A percentile compares a stretch with the other conserved stretches of the same genome.
phyloP scores from a whole-genome alignment of 345 rosid species.

The Acer campestre region DNA sequence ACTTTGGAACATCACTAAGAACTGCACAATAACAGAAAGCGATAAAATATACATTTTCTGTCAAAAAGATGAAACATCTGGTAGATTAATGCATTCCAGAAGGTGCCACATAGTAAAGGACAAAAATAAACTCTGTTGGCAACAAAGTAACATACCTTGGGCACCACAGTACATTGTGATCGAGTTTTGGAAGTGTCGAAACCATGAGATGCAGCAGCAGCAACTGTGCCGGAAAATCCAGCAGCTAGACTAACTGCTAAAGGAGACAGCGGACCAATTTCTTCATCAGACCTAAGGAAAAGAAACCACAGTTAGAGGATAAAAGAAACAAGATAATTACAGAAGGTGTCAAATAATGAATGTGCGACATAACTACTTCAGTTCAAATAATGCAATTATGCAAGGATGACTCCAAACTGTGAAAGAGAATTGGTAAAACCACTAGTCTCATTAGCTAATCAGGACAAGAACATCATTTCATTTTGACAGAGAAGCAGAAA shows the following conservation, averaged over 20 bases:
- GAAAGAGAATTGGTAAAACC: background rate
- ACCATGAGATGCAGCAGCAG: slow-evolving; percentile 92
- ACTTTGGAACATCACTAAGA: background rate
- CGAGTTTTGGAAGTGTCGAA: slow-evolving; percentile 89
- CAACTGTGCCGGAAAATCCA: slow-evolving; percentile 77
- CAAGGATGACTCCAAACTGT: background rate
- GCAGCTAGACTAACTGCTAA: slow-evolving; percentile 72
- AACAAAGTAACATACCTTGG: slow-evolving; percentile 54
- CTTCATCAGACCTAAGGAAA: slow-evolving; percentile 64
- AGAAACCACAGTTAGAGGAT: slow-evolving; percentile 14
- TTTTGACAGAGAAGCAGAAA: background rate
- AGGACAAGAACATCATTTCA: background rate
- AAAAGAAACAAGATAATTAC: background rate
- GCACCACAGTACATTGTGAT: slow-evolving; percentile 79
- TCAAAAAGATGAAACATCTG: no score
- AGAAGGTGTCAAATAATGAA: slow-evolving; percentile 5
- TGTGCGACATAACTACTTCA: no score
- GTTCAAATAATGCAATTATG: background rate
- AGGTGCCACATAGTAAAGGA: no score
- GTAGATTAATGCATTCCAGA: no score
- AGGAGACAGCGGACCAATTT: slow-evolving; percentile 74
- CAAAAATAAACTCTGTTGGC: background rate
- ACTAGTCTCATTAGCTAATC: background rate
- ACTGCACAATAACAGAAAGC: background rate
- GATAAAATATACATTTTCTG: background rate